Evolutionary conservation across 352 stramenopile genomes (phyloP), one percentile per base, ranked within the genome.

Genomic region (Phytophthora vignae): DNA sequence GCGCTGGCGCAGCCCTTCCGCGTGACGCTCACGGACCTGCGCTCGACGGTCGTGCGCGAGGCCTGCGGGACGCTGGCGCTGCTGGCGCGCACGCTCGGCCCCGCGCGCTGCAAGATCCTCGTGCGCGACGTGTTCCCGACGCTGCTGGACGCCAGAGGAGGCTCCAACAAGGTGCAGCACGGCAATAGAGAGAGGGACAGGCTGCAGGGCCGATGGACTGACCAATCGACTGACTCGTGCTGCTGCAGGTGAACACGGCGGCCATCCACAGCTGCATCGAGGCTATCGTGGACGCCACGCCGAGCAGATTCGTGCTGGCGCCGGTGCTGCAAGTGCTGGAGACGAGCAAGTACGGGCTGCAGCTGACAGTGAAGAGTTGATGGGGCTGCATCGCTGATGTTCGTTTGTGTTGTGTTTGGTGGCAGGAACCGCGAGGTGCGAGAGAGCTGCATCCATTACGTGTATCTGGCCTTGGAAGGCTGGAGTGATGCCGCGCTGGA

Each of bases 1-100:
- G 59, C 69, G 29, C 80, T 91, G 29, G 81, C 71, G 59, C 79
- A 84, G 67, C 81, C 81, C n/a, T 88, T 91, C 67, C 83, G 83
- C 50, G 65, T 68, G n/a, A 88, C 79, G 25, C 53, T 91, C 17
- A 64, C 81, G 40, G 82, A 92, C 25, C 69, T 92, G 58, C 77
- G 85, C 59, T 90, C 82, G 2, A 76, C 79, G 12, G 84, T 92
- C 17, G 81, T 92, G 22, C 90, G 90, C 36, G 84, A 89, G 55
- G 83, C 78, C 8, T 91, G 85, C 19, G 67, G 80, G 2, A 85
- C 85, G 48, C 78, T 92, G 48, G 71, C 81, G 36, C 55, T 72
- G 38, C 57, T 92, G 2, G 67, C 84, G 5, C 58, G 56, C 15
- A 77, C 58, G 4, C 58, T 90, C 2, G 81, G 79, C 8, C 63